These are phyloP conservation scores for Paxillus ammoniavirescens DNA, from an alignment of 768 basidiomycete species.

Conservation along the genomic window DNA sequence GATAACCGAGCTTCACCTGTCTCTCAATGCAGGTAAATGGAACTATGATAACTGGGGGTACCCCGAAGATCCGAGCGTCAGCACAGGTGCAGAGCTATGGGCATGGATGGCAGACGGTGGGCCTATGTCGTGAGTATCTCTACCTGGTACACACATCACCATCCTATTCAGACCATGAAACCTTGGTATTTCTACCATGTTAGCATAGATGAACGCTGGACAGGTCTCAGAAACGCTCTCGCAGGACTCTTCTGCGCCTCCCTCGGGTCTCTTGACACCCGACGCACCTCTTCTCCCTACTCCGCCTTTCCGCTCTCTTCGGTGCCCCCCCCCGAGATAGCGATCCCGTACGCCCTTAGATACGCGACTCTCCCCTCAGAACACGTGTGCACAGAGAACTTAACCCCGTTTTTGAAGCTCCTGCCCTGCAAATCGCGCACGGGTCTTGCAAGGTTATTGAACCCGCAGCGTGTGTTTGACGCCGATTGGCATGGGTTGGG, in stretches of 20 bases:
- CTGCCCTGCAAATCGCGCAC: conserved; percentile 90
- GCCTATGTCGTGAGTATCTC: conserved; percentile 43
- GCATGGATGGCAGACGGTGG: conserved; percentile 84
- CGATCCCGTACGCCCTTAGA: conserved; percentile 53
- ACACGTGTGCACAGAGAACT: conserved; percentile 94
- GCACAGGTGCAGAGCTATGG: conserved; percentile 87
- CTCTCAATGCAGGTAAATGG: conserved; percentile 92
- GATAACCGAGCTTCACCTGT: conserved; percentile 85
- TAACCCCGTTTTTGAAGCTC: conserved; percentile 94
- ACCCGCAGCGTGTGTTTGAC: conserved; percentile 84
- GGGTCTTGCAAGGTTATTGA: conserved; percentile 79
- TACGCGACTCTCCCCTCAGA: conserved; percentile 81
- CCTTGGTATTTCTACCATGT: not conserved
- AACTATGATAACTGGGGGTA: conserved; percentile 82
- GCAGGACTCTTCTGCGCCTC: conserved; percentile 96
- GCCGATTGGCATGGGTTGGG: conserved; percentile 91
- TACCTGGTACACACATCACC: not conserved
- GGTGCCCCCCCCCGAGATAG: conserved; percentile 40
- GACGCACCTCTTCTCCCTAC: conserved; percentile 68
- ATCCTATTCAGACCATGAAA: not conserved
- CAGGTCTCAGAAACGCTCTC: conserved; percentile 81
- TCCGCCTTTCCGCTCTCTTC: conserved; percentile 64
- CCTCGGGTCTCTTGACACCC: conserved; percentile 71
- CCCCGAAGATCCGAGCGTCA: conserved; percentile 72
- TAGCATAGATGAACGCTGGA: conserved; percentile 80